Conservation (phyloP, 306 rosid species). For the Gillenia trifoliata region DNA sequence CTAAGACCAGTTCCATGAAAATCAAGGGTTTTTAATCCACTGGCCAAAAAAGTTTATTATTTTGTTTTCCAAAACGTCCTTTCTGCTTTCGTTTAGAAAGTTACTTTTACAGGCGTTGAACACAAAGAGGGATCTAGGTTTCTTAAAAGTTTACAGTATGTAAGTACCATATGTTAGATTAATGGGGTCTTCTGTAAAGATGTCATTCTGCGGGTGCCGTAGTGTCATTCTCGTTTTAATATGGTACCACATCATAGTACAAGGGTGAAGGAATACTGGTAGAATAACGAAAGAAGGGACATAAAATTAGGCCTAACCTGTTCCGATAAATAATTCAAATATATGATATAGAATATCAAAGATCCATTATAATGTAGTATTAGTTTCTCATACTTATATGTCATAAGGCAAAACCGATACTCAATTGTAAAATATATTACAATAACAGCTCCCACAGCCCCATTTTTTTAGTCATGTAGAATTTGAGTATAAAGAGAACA, state of each 20-base stretch:
- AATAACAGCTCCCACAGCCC: background rate
- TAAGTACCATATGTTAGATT: background rate
- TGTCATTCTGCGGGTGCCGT: background rate
- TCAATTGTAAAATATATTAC: background rate
- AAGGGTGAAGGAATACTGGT: background rate
- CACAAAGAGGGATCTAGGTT: background rate
- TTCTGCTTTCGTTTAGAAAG: background rate
- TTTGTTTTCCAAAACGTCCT: background rate
- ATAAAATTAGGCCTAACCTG: background rate
- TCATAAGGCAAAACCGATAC: background rate
- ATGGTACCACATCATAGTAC: background rate
- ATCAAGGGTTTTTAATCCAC: background rate
- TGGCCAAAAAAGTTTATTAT: background rate
- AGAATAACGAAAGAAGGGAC: background rate
- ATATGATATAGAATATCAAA: background rate
- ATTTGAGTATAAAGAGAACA: background rate
- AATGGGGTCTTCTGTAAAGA: background rate
- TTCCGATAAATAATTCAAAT: background rate
- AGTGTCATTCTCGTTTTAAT: too few relatives aligned
- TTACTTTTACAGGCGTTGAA: background rate
- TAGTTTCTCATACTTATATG: background rate
- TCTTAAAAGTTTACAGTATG: slow-evolving; percentile 1
- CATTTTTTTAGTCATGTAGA: background rate
- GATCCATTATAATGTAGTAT: background rate
- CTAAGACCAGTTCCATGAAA: background rate